Base-by-base conservation (phyloP, 305 asterid genomes). In the Euphrasia arctica region DNA sequence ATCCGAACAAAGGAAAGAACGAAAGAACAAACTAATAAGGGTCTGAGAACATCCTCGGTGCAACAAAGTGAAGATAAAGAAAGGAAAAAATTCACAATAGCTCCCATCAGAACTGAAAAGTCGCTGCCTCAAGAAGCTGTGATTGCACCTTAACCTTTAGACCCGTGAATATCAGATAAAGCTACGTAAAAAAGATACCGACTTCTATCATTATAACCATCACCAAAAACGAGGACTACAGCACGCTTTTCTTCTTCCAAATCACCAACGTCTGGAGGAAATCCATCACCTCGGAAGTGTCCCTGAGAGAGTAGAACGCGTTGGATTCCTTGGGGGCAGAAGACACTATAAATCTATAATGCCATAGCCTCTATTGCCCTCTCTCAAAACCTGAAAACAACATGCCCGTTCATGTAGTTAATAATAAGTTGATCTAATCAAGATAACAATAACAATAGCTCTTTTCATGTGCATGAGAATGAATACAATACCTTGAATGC, bases 221-320 rank as follows among this genome's bases (percentile, higher is more conserved):
- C 22, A 22, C 54, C 63, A 55, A 32, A 9, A n/a, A n/a, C 22
- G 39, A 47, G 15, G 36, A 41, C 60, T 65, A 14, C 9, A 65
- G 66, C 25, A 58, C 61, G 51, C 63, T 65, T 28, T 78, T 74
- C 77, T 82, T 79, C 85, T 83, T 82, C 97, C 92, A 82, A 62
- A 54, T 80, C 74, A 81, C 91, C 82, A 92, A 74, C 27, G 74
- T 74, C 77, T 85, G 87, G 65, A 92, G 93, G 66, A 89, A 87
- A 65, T 89, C 91, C 98, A 82, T 85, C 25, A 91, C 98, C 96
- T 91, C 97, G 0, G 88, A 76, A 62, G 98, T 95, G 73, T 89
- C 96, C 77, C 90, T 77, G 56, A 91, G 84, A 66, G 98, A 87
- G 82, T 89, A 89, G 62, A 80, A 82, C 11, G 98, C 98, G 5